Evolutionary conservation across 371 early-diverging fungal species (phyloP), one percentile per base, ranked within the genome.

Genomic region (Syncephalis plumigaleata): DNA sequence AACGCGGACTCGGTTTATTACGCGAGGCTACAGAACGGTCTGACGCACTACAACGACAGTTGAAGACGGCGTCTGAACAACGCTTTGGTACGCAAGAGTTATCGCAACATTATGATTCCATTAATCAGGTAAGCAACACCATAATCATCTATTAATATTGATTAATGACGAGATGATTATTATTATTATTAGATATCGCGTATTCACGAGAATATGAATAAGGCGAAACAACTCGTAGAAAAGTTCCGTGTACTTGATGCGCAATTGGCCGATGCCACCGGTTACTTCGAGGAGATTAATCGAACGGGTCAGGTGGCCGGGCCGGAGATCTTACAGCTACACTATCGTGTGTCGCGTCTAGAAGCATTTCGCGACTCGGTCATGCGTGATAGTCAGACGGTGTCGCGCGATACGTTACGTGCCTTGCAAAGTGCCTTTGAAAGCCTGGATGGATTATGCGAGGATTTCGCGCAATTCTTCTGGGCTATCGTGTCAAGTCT

Each of bases 131-230:
- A 24, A 43, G 8, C 36, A 17, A 8, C 45, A 17, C 15, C n/a
- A 22, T 25, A 42, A 45, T 16, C 5, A 21, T 20, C 2, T 9
- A 20, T 7, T 11, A 17, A 24, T 20, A 16, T 13, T 11, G 38
- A 25, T 46, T n/a, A 15, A 7, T 17, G n/a, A 20, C 8, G n/a
- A n/a, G n/a, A n/a, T n/a, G n/a, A n/a, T n/a, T n/a, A n/a, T n/a
- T n/a, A n/a, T 9, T 45, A 13, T 2, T 2, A 17, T 2, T 60
- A 89, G 83, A 75, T 94, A 16, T 90, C 94, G 0, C 69, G 77
- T 46, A 78, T 87, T 0, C 91, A 93, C 60, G 83, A 81, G 55
- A 93, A 95, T 67, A 91, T 95, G 70, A 77, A 78, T 9, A 79
- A 79, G 0, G 87, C 94, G 0, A 76, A 90, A 56, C 73, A 75